These are phyloP conservation scores for Aspergillus candidus DNA, from an alignment of 2,329 filamentous ascomycete species.

Conservation along the genomic window DNA sequence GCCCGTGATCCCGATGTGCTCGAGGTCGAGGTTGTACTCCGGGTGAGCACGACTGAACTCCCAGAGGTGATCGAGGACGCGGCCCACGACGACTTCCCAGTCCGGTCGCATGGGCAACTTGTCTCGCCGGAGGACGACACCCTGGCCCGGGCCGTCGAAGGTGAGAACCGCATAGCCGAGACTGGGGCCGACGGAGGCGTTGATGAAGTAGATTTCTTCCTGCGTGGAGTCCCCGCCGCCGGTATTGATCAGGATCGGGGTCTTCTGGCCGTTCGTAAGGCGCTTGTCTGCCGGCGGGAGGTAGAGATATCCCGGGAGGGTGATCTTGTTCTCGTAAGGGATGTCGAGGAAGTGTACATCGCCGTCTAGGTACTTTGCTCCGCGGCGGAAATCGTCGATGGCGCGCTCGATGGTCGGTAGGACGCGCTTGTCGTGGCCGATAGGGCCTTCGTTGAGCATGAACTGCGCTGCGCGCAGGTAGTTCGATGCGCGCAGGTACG, in stretches of 20 bases:
- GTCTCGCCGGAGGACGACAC: constrained; percentile 28
- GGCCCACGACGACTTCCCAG: constrained; percentile 31
- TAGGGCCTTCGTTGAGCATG: constrained; percentile 20
- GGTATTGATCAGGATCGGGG: constrained; percentile 32
- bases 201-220: constrained; percentile 39
- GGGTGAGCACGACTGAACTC: constrained; percentile 8
- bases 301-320: constrained; percentile 35
- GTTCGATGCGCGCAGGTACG: constrained; percentile 38
- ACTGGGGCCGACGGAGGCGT: constrained; percentile 16
- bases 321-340: constrained; percentile 31
- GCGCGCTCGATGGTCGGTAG: constrained; percentile 20
- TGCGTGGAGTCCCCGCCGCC: constrained; percentile 35
- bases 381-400: constrained; percentile 22
- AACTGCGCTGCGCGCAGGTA: constrained; percentile 36
- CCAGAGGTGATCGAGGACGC: constrained; percentile 29
- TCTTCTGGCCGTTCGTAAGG: constrained; percentile 18
- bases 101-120: constrained; percentile 31
- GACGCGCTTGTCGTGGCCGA: constrained; percentile 22
- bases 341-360: constrained; percentile 29
- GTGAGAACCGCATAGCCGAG: constrained; percentile 42
- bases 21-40: constrained; percentile 30
- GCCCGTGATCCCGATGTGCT: constrained; percentile 34
- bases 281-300: constrained; percentile 23
- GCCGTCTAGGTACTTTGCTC: constrained; percentile 24
- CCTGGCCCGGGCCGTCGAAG: constrained; percentile 46